Evolutionary conservation across 2,329 filamentous ascomycete species (phyloP), one percentile per base, ranked within the genome.

Genomic region (Fusarium sp.): DNA sequence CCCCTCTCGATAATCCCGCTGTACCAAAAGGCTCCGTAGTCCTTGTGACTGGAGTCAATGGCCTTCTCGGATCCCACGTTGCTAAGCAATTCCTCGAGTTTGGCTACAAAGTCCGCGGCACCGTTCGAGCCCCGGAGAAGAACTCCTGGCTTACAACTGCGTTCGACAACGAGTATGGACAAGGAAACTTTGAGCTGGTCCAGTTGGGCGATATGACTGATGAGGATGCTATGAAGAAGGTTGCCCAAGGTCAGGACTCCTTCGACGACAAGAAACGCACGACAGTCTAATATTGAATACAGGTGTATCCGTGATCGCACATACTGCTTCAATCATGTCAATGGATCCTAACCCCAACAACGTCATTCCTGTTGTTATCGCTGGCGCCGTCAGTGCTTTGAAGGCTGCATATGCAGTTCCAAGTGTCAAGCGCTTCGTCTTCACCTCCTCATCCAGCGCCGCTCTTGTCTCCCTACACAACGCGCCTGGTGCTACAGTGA

Each of bases 91-190:
- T 82, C 12, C 75, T 83, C 1, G 50, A 68, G 1, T 69, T 69
- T 0, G 82, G 82, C 8, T 83, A 80, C 63, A 76, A 74, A 5
- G 82, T 85, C 17, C 80, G 81, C 15, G 83, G 82, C 1, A 82
- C 80, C 3, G 78, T 79, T 15, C 81, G 82, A 1, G 67, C 75
- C 44, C 26, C 60, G 0, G 64, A 71, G 4, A 81, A 78, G 60
- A 73, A 69, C 28, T 52, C 72, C 1, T 81, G 79, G 77, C 42
- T 79, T 8, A 51, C 39, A 2, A 55, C 67, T 1, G 50, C 72
- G 1, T 77, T 78, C 17, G 75, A 76, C 8, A 68, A 76, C 20
- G 69, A 74, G n/a, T 76, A 78, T 51, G 78, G 76, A 2, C 28
- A 56, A 1, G 79, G 74, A 15, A 70, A 65, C 1, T 79, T 83